These are phyloP conservation scores for Trematosphaeria pertusa DNA, from an alignment of 2,329 filamentous ascomycete species.

Conservation along the genomic window DNA sequence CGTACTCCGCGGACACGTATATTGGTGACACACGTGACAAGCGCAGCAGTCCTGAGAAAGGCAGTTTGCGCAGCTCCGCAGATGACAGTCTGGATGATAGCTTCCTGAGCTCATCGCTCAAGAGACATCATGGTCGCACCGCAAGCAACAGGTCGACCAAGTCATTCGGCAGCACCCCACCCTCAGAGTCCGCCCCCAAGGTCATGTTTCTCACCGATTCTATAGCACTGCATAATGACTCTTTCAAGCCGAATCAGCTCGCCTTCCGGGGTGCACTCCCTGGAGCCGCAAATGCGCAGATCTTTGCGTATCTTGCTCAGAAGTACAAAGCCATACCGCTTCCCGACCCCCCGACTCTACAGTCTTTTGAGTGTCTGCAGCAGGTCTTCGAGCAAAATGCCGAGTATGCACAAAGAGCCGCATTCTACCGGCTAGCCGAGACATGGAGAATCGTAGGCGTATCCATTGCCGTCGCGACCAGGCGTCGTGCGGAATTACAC, in stretches of 20 bases:
- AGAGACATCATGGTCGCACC: constrained; percentile 55
- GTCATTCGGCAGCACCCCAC: constrained; percentile 62
- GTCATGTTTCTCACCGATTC: constrained; percentile 61
- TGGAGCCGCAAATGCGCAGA: constrained; percentile 47
- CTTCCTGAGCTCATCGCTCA: constrained; percentile 58
- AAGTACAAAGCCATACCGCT: constrained; percentile 52
- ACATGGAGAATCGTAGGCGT: constrained; percentile 65
- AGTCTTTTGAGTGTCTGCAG: constrained; percentile 44
- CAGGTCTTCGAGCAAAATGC: constrained; percentile 62
- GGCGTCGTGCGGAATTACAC: constrained; percentile 44
- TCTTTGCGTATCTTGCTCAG: constrained; percentile 52
- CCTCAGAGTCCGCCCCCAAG: constrained; percentile 54
- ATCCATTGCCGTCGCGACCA: constrained; percentile 59
- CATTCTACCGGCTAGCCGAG: constrained; percentile 61
- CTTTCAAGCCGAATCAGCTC: constrained; percentile 52
- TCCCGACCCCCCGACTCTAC: constrained; percentile 46
- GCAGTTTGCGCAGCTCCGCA: constrained; percentile 57
- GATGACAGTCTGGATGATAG: constrained; percentile 66
- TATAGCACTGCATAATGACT: constrained; percentile 52
- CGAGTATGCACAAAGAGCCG: constrained; percentile 58
- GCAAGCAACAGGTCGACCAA: constrained; percentile 58
- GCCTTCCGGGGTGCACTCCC: constrained; percentile 59
- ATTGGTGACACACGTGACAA: constrained; percentile 53
- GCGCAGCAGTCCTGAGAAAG: constrained; percentile 55
- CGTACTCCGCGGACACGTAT: constrained; percentile 46